Evolutionary conservation across 257 asterid genomes (phyloP), one percentile per base, ranked within the genome.

Genomic region (Anisodus tanguticus): DNA sequence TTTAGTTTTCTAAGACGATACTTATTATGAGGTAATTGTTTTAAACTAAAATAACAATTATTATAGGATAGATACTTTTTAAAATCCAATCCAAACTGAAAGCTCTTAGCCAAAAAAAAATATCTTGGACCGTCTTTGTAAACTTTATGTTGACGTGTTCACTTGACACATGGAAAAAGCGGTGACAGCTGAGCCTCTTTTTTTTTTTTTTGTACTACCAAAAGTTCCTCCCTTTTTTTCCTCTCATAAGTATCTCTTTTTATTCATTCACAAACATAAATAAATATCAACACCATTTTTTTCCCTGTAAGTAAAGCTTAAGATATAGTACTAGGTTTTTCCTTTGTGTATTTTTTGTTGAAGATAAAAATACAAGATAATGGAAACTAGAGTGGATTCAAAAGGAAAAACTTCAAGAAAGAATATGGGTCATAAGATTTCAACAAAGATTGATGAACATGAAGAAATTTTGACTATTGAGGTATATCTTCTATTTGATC

Each of bases 381-480:
- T 81, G 84, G 76, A 81, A 45, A 43, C 55, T 43, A 3, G 8
- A 43, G 58, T 15, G 17, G 84, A 81, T 17, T 81, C 60, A 2
- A 68, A 62, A 60, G 47, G 57, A 53, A 81, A 80, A 66, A 9
- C 8, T 49, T 54, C 79, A 31, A 70, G 39, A 5, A 31, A 31
- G 35, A 31, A 31, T 31, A 31, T 31, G 35, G 35, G 35, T 31
- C 35, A 31, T 31, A 31, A 1, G 35, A 31, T 31, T 31, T 31
- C 35, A 31, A 31, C 35, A 31, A 39, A 70, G 83, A 67, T 26
- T 0, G 39, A 15, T 26, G 87, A 74, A 15, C 90, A 84, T 74
- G 93, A 87, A 64, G 90, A 71, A 83, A 86, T 88, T 86, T 90
- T 92, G 3, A 58, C 85, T 69, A 10, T 84, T 77, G 69, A 82